Conservation (phyloP, 2,329 filamentous ascomycete genomes). For the Sporothrix protearum region DNA sequence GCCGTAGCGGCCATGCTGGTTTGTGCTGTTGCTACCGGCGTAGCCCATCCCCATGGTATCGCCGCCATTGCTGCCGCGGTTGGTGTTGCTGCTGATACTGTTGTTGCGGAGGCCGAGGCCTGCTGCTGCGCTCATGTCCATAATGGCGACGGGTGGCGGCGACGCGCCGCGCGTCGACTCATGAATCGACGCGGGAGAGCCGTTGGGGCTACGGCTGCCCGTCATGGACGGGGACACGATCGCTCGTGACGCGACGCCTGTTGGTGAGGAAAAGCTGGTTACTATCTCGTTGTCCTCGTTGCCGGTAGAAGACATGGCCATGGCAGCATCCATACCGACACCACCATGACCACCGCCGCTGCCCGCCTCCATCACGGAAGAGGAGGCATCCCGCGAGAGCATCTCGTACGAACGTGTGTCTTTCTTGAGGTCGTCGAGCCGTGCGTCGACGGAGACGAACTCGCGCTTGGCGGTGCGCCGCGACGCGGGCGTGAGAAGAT, state of each 20-base stretch:
- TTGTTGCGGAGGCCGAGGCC: neutral
- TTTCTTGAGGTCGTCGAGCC: conserved; percentile 54
- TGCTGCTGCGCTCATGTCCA: conserved; percentile 17
- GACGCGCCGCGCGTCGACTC: conserved; percentile 1
- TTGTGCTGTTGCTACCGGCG: neutral
- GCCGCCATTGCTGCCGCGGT: conserved; percentile 6
- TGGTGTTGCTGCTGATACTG: neutral
- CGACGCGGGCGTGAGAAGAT: conserved; percentile 54
- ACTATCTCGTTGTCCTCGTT: conserved; percentile 41
- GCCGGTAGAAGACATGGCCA: conserved; percentile 4
- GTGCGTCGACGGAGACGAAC: conserved; percentile 84
- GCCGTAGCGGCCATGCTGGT: conserved; percentile 18
- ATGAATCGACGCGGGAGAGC: conserved; percentile 7
- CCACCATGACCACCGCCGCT: neutral
- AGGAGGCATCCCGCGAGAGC: conserved; percentile 55
- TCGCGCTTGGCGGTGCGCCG: conserved; percentile 59
- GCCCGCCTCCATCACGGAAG: conserved; percentile 27
- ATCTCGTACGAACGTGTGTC: conserved; percentile 75
- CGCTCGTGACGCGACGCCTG: conserved; percentile 18
- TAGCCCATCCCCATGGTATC: neutral
- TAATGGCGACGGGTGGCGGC: conserved; percentile 7
- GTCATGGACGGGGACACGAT: conserved; percentile 1
- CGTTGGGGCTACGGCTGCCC: neutral
- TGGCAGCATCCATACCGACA: neutral
- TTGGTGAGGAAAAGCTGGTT: conserved; percentile 38